Percentiles rank a stretch among this genome's conserved stretches.
phyloP scores from a whole-genome alignment of 108 stramenopile species.

The Cyclostephanos invisitatus region DNA sequence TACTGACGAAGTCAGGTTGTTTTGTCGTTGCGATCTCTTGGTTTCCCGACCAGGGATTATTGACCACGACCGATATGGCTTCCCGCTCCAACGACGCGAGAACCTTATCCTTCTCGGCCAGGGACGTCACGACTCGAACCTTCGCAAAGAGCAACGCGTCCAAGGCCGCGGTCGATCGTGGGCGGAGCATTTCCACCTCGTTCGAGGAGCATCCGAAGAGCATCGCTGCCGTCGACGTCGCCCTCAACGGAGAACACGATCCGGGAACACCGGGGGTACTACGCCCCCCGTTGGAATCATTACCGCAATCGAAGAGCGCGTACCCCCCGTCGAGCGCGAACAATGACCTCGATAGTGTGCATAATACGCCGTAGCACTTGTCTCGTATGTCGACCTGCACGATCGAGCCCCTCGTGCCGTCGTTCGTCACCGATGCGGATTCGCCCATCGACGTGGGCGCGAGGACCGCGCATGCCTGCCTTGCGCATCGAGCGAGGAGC shows the following conservation, averaged over 20 bases:
- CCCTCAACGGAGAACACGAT: conserved; percentile 19
- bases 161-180: conserved; percentile 71
- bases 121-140: conserved; percentile 47
- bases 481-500: conserved; percentile 44
- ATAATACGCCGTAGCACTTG: conserved; percentile 70
- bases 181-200: conserved; percentile 70
- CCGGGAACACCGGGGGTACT: background rate
- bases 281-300: conserved; percentile 5
- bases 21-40: background rate
- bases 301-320: conserved; percentile 46
- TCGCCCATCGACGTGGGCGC: conserved; percentile 41
- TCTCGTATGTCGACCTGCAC: conserved; percentile 61
- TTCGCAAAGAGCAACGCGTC: conserved; percentile 72
- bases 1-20: conserved; percentile 3
- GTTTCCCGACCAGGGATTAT: conserved; percentile 58
- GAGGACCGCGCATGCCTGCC: conserved; percentile 51
- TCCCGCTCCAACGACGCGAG: background rate
- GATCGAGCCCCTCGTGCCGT: conserved; percentile 39
- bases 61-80: background rate
- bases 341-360: conserved; percentile 58
- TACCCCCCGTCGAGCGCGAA: conserved; percentile 34
- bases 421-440: conserved; percentile 29
- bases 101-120: conserved; percentile 13
- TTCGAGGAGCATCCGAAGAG: conserved; percentile 74
- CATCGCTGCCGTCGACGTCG: conserved; percentile 57